These are phyloP conservation scores for Amylocarpus encephaloides DNA, from an alignment of 2,329 filamentous ascomycete genomes.

Conservation along the genomic window DNA sequence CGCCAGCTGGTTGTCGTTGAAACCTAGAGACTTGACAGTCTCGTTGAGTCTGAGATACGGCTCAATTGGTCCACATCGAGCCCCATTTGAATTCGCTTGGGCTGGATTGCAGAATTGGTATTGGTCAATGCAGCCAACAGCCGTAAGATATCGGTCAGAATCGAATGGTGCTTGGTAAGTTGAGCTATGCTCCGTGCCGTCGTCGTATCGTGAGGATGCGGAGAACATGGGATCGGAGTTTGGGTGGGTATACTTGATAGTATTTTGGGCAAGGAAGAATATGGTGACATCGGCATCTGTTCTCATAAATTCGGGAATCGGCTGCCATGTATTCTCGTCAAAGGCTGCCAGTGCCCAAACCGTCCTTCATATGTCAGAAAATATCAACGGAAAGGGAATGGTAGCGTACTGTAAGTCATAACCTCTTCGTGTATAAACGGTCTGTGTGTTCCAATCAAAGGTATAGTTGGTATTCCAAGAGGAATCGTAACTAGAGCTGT, in stretches of 20 bases:
- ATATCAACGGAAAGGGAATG: not conserved
- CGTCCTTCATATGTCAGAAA: too few relatives aligned
- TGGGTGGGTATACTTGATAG: constrained; percentile 23
- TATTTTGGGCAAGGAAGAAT: constrained; percentile 29
- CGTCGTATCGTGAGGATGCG: not conserved
- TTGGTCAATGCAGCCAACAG: constrained; percentile 31
- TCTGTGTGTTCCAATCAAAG: not conserved
- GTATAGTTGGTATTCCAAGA: not conserved
- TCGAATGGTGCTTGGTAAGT: constrained; percentile 4
- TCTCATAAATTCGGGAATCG: constrained; percentile 28
- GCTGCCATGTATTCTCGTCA: constrained; percentile 13
- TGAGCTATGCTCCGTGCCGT: not conserved
- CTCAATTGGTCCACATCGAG: too few relatives aligned
- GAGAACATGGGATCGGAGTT: constrained; percentile 26
- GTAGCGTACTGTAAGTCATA: constrained; percentile 1
- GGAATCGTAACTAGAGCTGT: too few relatives aligned
- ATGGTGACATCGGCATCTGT: constrained; percentile 30
- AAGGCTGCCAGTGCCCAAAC: not conserved
- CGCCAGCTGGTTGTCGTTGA: too few relatives aligned
- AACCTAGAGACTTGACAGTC: too few relatives aligned
- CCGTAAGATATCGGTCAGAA: constrained; percentile 23
- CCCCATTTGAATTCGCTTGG: not conserved
- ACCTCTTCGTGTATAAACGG: not conserved
- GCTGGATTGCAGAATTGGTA: constrained; percentile 32
- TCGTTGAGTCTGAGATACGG: too few relatives aligned